Percentiles rank a stretch among this genome's conserved stretches.
Conservation (phyloP, 1,284 basidiomycete genomes). For the Cryptococcus amylolentus region DNA sequence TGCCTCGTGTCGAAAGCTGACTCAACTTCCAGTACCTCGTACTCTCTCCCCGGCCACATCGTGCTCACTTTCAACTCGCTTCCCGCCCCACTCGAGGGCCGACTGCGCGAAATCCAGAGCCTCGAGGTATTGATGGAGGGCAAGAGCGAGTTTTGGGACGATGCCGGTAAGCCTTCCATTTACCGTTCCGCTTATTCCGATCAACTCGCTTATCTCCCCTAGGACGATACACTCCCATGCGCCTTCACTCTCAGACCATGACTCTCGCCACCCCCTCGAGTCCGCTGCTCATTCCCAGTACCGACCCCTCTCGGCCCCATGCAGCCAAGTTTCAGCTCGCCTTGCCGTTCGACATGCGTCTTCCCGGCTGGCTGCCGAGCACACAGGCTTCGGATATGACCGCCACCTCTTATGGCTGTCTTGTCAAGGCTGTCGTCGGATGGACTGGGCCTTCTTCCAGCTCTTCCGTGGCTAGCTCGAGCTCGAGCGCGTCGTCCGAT, state of each 20-base stretch:
- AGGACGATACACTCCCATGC: constrained; percentile 45
- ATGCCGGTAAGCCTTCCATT: constrained; percentile 28
- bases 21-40: constrained; percentile 19
- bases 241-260: constrained; percentile 23
- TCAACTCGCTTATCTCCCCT: neutral
- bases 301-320: constrained; percentile 9
- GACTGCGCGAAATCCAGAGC: constrained; percentile 23
- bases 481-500: neutral
- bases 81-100: constrained; percentile 14
- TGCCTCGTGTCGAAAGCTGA: neutral
- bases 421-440: constrained; percentile 25
- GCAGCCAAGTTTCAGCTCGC: constrained; percentile 20
- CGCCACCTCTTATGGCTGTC: constrained; percentile 31
- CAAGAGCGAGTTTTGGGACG: constrained; percentile 44
- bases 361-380: constrained; percentile 48
- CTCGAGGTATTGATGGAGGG: constrained; percentile 40
- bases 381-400: constrained; percentile 27
- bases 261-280: constrained; percentile 10
- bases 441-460: constrained; percentile 23
- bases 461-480: neutral
- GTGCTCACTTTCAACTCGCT: constrained; percentile 22
- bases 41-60: constrained; percentile 34
- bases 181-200: neutral
- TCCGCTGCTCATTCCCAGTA: constrained; percentile 22
- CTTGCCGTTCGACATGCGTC: constrained; percentile 41